Evolutionary conservation across 306 rosid species (phyloP).

Genomic region (Quillaja saponaria): DNA sequence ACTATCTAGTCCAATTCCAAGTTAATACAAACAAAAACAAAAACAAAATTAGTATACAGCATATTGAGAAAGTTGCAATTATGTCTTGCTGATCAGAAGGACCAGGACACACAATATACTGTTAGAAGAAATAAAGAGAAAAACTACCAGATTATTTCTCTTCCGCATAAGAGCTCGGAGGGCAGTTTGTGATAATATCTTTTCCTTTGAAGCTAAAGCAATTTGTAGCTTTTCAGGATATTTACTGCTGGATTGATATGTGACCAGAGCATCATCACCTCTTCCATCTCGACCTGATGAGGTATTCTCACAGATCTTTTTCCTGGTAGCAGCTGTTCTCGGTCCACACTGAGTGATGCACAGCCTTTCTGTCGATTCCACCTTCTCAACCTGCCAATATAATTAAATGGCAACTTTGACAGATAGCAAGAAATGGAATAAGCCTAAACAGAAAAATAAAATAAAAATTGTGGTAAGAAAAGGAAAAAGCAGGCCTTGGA

Average conservation of each 20-base stretch:
- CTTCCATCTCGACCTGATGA: constrained; percentile 31
- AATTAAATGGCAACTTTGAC: too few species aligned
- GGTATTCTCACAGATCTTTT: constrained; percentile 32
- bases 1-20: too few species aligned
- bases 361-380: constrained; percentile 32
- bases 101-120: too few species aligned
- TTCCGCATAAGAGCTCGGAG: constrained; percentile 47
- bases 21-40: too few species aligned
- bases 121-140: constrained; percentile 3
- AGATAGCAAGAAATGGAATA: constrained; percentile 19
- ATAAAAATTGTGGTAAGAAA: constrained; percentile 4
- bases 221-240: constrained; percentile 38
- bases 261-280: constrained; percentile 21
- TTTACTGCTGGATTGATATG: constrained; percentile 32
- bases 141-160: constrained; percentile 67
- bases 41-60: too few species aligned
- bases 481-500: background rate
- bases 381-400: constrained; percentile 47
- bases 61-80: too few species aligned
- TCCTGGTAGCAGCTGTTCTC: constrained; percentile 34
- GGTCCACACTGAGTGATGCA: constrained; percentile 33
- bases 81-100: too few species aligned
- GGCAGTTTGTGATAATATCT: constrained; percentile 53
- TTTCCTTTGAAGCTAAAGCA: constrained; percentile 48
- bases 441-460: constrained; percentile 20